These are phyloP conservation scores for Mortierella sp. DNA, from an alignment of 371 early-diverging fungal species.

Conservation along the genomic window DNA sequence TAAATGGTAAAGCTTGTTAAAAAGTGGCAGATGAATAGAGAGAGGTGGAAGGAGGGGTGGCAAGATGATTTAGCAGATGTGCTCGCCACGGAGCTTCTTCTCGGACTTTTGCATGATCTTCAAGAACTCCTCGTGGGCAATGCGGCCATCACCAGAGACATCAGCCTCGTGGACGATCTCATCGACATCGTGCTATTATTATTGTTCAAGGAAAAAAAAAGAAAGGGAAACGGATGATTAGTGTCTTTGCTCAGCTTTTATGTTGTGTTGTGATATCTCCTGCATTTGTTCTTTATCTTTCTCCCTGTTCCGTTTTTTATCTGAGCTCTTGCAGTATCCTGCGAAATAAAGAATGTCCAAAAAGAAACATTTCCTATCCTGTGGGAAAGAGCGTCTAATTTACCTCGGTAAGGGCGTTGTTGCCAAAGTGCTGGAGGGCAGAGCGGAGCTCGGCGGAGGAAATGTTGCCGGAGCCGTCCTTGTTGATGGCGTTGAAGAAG, in stretches of 20 bases:
- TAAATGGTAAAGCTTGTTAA: not conserved
- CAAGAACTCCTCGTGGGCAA: slow-evolving; percentile 59
- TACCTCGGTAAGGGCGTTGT: slow-evolving; percentile 58
- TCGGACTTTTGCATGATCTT: slow-evolving; percentile 59
- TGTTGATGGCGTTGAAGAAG: slow-evolving; percentile 50
- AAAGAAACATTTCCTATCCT: not conserved
- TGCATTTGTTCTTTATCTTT: not conserved
- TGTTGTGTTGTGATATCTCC: not conserved
- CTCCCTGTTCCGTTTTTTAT: not conserved
- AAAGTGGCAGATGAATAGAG: not conserved
- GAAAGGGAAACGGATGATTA: not conserved
- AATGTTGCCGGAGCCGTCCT: slow-evolving; percentile 55
- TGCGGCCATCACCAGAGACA: slow-evolving; percentile 59
- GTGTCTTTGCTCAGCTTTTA: not conserved
- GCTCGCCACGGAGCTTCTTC: slow-evolving; percentile 60
- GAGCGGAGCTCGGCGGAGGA: slow-evolving; percentile 56
- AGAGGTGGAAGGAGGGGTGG: too few species aligned
- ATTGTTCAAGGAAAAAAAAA: not conserved
- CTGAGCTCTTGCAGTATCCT: too few species aligned
- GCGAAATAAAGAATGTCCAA: too few species aligned
- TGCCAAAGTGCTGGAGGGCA: slow-evolving; percentile 57
- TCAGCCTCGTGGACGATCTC: slow-evolving; percentile 59
- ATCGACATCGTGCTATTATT: slow-evolving; percentile 46
- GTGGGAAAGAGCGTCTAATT: not conserved
- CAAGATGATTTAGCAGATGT: slow-evolving; percentile 34